Base-by-base conservation (phyloP, 78 protist genomes). In the Dictyostelium intermedium region DNA sequence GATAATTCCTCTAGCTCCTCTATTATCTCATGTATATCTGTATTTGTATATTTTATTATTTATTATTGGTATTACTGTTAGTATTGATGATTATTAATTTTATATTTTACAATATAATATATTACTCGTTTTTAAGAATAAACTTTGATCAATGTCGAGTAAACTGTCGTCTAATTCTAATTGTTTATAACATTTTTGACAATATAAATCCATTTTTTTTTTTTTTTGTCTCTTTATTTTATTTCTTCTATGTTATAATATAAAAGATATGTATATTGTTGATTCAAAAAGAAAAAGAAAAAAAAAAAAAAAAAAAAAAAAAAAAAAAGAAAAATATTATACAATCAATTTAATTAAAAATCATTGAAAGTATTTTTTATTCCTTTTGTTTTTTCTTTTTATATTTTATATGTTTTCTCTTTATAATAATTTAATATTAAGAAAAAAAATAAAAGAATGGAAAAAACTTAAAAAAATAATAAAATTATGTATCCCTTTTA, bases 161-260 rank as follows among this genome's bases (percentile, higher is more conserved):
- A 89, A 56, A 32, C 82, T 63, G 20, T 89, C 94, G 81, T 89
- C 76, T 11, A 89, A 39, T 50, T 89, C 94, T 20, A 89, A 80
- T 80, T 83, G 87, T 70, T 89, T 89, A n/a, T 32, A 80, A 47
- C 94, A 89, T 89, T 69, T 89, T 81, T 89, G 94, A 70, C 94
- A 89, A 70, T 27, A 89, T 30, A 89, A 47, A 45, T 89, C 94
- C 94, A 89, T 89, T 9, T 1, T 56, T 56, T 56, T 56, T 56
- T 56, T 56, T 5, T 56, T 56, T 20, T 5, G 16, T 56, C 5
- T 56, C 0, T 27, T 27, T 27, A 66, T 23, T 16, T 66, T 27
- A 18, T 20, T 60, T 2, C 10, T 60, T n/a, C n/a, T 60, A 23
- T 60, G 11, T 60, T 23, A 60, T 60, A 5, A 23, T 60, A 23